These are phyloP conservation scores for Chytridium lagenaria DNA, from an alignment of 371 early-diverging fungal genomes.

Conservation along the genomic window DNA sequence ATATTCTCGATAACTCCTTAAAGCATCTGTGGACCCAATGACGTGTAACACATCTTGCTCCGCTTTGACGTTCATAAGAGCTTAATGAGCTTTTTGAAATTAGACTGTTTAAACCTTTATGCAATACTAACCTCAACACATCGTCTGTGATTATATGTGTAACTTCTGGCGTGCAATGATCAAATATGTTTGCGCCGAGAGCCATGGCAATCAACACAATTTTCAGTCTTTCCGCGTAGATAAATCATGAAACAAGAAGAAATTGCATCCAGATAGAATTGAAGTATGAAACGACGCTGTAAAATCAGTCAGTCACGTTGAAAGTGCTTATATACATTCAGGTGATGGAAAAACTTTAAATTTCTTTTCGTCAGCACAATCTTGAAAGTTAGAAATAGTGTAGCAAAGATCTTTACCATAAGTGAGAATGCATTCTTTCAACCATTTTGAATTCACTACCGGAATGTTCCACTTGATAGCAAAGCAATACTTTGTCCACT, in stretches of 20 bases:
- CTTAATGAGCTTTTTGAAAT: too few relatives aligned
- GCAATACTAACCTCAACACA: too few relatives aligned
- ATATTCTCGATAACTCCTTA: too few relatives aligned
- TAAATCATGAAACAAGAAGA: not conserved
- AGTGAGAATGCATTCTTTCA: not conserved
- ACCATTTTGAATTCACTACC: conserved; percentile 20
- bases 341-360: not conserved
- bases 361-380: not conserved
- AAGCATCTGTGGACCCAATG: too few relatives aligned
- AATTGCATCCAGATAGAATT: not conserved
- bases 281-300: not conserved
- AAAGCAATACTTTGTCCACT: conserved; percentile 27
- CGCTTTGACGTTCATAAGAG: too few relatives aligned
- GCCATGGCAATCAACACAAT: not conserved
- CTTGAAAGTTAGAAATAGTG: not conserved
- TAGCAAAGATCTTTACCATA: conserved; percentile 7
- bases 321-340: too few relatives aligned
- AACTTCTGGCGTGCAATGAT: too few relatives aligned
- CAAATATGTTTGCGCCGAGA: not conserved
- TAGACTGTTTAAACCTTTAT: too few relatives aligned
- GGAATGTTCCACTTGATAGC: conserved; percentile 17
- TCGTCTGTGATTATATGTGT: too few relatives aligned
- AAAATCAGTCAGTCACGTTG: too few relatives aligned
- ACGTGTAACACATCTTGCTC: too few relatives aligned
- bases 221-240: not conserved